phyloP scores from a whole-genome alignment of 2,329 filamentous ascomycete species.

The Berkeleyomyces rouxiae region DNA sequence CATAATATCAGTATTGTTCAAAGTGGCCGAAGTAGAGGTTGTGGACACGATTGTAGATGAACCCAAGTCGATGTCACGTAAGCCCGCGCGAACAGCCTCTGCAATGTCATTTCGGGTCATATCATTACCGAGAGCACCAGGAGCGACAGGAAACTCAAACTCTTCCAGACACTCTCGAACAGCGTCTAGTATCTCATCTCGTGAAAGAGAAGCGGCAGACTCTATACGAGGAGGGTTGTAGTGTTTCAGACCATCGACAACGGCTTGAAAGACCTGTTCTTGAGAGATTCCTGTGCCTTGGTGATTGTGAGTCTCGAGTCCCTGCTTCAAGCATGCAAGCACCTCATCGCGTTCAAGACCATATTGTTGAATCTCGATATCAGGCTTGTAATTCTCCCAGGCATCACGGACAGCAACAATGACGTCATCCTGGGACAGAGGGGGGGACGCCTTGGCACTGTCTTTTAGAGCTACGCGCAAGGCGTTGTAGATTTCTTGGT shows the following conservation, averaged over 20 bases:
- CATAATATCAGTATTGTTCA: slow-evolving; percentile 32
- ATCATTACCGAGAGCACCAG: slow-evolving; percentile 29
- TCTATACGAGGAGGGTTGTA: slow-evolving; percentile 55
- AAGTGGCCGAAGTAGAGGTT: background rate
- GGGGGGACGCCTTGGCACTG: slow-evolving; percentile 28
- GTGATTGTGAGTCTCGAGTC: slow-evolving; percentile 55
- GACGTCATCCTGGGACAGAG: slow-evolving; percentile 61
- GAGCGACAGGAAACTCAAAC: slow-evolving; percentile 55
- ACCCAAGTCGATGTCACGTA: slow-evolving; percentile 34
- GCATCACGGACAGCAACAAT: slow-evolving; percentile 75
- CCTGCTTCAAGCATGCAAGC: slow-evolving; percentile 69
- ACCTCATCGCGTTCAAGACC: slow-evolving; percentile 85
- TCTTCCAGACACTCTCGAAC: slow-evolving; percentile 78
- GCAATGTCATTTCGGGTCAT: slow-evolving; percentile 46
- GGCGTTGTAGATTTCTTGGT: slow-evolving; percentile 71
- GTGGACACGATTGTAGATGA: slow-evolving; percentile 18
- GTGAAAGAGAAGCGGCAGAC: slow-evolving; percentile 50
- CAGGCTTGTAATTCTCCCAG: slow-evolving; percentile 87
- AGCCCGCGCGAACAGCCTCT: slow-evolving; percentile 44
- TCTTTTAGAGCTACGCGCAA: slow-evolving; percentile 60
- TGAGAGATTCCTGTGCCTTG: slow-evolving; percentile 48
- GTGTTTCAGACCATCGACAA: slow-evolving; percentile 71
- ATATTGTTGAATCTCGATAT: slow-evolving; percentile 79
- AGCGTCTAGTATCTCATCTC: slow-evolving; percentile 68
- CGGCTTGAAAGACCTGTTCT: slow-evolving; percentile 71